A percentile compares a stretch with the other conserved stretches of the same genome.
These are phyloP conservation scores for Aspergillus conjunctus DNA, from an alignment of 495 filamentous ascomycete genomes.

Conservation along the genomic window DNA sequence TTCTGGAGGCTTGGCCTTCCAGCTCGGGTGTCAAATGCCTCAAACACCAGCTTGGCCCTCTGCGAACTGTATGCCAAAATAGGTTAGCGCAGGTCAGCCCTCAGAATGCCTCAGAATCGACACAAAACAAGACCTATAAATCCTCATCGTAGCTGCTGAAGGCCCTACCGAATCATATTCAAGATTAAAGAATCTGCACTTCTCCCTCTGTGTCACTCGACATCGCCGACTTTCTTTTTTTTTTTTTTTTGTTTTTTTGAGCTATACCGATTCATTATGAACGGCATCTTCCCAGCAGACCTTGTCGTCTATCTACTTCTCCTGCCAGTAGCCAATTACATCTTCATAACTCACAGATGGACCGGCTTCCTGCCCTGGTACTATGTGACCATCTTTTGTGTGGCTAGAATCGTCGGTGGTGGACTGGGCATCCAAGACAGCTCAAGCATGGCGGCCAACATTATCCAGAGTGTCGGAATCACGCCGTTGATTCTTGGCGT, in stretches of 20 bases:
- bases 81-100: not conserved
- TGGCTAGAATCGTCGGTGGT: slow-evolving; percentile 37
- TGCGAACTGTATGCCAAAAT: not conserved
- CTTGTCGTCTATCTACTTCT: slow-evolving; percentile 40
- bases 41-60: not conserved
- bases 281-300: slow-evolving; percentile 35
- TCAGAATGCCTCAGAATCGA: not conserved
- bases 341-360: slow-evolving; percentile 36
- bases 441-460: slow-evolving; percentile 30
- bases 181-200: not conserved
- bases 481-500: slow-evolving; percentile 45
- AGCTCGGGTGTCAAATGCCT: not conserved
- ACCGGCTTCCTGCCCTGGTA: slow-evolving; percentile 42
- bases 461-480: slow-evolving; percentile 45
- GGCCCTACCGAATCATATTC: not conserved
- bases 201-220: not conserved
- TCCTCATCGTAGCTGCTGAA: not conserved
- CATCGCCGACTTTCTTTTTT: not conserved
- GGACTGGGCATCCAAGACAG: slow-evolving; percentile 31
- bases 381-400: slow-evolving; percentile 42
- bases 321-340: slow-evolving; percentile 32
- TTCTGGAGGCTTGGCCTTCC: not conserved
- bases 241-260: too few relatives aligned
- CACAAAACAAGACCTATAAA: not conserved
- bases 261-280: too few relatives aligned